Evolutionary conservation across 177 flowering plant genomes (phyloP).

Genomic region (Vitis hybrid): DNA sequence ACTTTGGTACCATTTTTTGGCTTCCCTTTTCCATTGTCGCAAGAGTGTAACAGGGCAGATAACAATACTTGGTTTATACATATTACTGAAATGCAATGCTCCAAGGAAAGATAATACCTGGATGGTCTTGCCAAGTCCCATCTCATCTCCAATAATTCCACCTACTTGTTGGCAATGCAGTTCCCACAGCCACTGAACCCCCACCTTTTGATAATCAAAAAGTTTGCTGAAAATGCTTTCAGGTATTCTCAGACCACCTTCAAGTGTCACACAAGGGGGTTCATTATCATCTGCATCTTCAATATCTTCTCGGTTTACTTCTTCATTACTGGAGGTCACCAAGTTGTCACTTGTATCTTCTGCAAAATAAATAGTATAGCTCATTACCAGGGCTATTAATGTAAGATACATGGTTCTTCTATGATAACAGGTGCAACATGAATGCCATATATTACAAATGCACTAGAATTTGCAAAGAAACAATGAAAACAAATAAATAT

Average conservation of each 20-base stretch:
- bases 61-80: constrained; percentile 93
- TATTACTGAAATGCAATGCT: constrained; percentile 87
- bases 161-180: constrained; percentile 98
- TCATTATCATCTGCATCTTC: constrained; percentile 42
- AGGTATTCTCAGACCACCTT: constrained; percentile 94
- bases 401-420: background rate
- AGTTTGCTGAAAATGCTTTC: constrained; percentile 66
- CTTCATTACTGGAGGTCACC: constrained; percentile 41
- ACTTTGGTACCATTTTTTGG: constrained; percentile 80
- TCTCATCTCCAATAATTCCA: constrained; percentile 98
- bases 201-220: constrained; percentile 97
- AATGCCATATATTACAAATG: background rate
- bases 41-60: constrained; percentile 93
- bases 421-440: background rate
- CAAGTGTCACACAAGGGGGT: constrained; percentile 61
- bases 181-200: constrained; percentile 99
- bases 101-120: constrained; percentile 93
- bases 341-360: constrained; percentile 27
- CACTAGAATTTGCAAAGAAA: background rate
- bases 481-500: too few species aligned
- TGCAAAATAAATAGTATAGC: constrained; percentile 14
- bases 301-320: constrained; percentile 43
- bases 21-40: constrained; percentile 96
- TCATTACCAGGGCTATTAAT: background rate
- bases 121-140: constrained; percentile 99